A percentile compares a stretch with the other conserved stretches of the same genome.
These are phyloP conservation scores for Coprinopsis marcescibilis DNA, from an alignment of 768 basidiomycete species.

Conservation along the genomic window DNA sequence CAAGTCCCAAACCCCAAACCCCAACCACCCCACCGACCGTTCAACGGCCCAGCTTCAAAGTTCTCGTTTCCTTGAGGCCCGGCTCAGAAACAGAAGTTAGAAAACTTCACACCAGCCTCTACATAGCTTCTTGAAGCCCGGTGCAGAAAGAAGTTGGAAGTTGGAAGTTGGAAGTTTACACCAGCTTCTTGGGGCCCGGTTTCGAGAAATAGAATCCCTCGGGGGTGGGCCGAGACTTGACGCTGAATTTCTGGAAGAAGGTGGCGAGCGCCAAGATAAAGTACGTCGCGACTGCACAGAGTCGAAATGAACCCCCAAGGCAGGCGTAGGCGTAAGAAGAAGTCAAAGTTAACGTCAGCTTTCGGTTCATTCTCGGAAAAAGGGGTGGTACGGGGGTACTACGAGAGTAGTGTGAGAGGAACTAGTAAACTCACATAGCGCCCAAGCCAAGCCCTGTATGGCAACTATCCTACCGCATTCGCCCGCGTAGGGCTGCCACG, in stretches of 20 bases:
- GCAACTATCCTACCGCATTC: constrained; percentile 23
- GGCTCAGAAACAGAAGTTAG: no score
- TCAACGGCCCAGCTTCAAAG: no score
- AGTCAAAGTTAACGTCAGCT: constrained; percentile 14
- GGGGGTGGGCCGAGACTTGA: constrained; percentile 19
- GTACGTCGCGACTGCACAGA: constrained; percentile 1
- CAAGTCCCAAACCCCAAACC: no score
- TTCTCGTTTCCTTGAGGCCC: no score
- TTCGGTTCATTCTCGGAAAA: not conserved
- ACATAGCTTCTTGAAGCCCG: no score
- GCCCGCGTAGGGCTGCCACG: constrained; percentile 21
- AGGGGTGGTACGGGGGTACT: not conserved
- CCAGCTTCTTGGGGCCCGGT: no score
- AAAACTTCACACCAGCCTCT: no score
- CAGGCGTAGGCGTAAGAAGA: not conserved
- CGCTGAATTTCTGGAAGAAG: constrained; percentile 21
- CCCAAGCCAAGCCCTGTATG: constrained; percentile 26
- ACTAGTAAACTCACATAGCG: constrained; percentile 9
- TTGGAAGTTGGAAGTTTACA: no score
- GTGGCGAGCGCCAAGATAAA: constrained; percentile 25
- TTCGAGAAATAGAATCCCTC: constrained; percentile 20
- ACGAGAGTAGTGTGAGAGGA: not conserved
- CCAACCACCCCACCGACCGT: no score
- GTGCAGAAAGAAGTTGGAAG: no score
- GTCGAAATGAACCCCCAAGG: not conserved